Percentiles rank a stretch among this genome's conserved stretches.
phyloP scores from a whole-genome alignment of 305 asterid species.

The Euphrasia arctica region DNA sequence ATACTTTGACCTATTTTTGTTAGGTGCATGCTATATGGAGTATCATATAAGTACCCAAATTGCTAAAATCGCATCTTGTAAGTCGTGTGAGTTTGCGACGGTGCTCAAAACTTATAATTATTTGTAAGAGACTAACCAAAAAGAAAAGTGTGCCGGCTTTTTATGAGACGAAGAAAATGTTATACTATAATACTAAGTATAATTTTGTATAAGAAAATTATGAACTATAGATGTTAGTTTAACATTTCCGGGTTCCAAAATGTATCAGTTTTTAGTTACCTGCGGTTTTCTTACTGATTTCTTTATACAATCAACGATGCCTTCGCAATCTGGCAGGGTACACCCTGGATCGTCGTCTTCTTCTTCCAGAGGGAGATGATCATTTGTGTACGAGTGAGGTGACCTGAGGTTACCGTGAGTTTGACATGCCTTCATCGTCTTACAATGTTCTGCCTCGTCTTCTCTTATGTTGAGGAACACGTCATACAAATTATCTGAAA shows the following conservation, averaged over 20 bases:
- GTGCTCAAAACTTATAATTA: too few relatives aligned
- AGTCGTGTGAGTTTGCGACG: too few relatives aligned
- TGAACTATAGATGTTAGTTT: background rate
- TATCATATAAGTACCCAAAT: too few relatives aligned
- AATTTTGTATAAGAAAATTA: too few relatives aligned
- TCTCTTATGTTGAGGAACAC: slow-evolving; percentile 88
- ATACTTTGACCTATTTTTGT: too few relatives aligned
- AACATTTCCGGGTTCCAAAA: slow-evolving; percentile 11
- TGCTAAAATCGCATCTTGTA: too few relatives aligned
- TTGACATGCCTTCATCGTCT: slow-evolving; percentile 98
- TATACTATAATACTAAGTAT: too few relatives aligned
- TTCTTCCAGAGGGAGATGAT: background rate
- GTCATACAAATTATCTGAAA: slow-evolving; percentile 78
- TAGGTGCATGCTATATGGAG: too few relatives aligned
- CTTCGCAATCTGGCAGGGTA: slow-evolving; percentile 56
- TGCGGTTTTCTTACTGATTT: slow-evolving; percentile 51
- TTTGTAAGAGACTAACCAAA: too few relatives aligned
- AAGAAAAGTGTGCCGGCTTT: too few relatives aligned
- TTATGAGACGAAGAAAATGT: too few relatives aligned
- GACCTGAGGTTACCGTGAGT: slow-evolving; percentile 86
- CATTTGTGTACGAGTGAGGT: slow-evolving; percentile 57
- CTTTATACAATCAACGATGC: slow-evolving; percentile 70
- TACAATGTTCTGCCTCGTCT: slow-evolving; percentile 97
- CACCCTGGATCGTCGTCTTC: slow-evolving; percentile 42
- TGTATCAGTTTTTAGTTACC: slow-evolving; percentile 27